These are phyloP conservation scores for Rhodocollybia butyracea DNA, from an alignment of 768 basidiomycete species.

Conservation along the genomic window DNA sequence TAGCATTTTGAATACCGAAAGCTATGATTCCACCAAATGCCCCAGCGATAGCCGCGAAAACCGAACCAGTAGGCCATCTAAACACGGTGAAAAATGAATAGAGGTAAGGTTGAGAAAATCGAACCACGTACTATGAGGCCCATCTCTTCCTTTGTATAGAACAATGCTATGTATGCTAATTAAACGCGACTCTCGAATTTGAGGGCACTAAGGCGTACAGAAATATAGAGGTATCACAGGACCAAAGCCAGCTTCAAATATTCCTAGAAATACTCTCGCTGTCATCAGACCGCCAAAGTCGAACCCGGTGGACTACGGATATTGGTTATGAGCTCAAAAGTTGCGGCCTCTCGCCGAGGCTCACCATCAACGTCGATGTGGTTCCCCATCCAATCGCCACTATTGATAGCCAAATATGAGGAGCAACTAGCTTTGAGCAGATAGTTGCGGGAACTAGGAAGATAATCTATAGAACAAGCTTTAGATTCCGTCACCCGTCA, in stretches of 20 bases:
- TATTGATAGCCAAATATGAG: conserved; percentile 62
- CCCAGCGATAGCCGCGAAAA: conserved; percentile 79
- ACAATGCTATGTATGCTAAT: conserved; percentile 48
- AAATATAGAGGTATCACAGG: conserved; percentile 78
- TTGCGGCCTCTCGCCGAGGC: neutral
- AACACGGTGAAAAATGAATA: neutral
- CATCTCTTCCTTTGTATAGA: conserved; percentile 73
- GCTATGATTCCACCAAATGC: conserved; percentile 86
- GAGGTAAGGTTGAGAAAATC: neutral
- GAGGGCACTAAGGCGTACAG: conserved; percentile 40
- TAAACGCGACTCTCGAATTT: neutral
- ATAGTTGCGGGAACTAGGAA: conserved; percentile 67
- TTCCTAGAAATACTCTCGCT: conserved; percentile 60
- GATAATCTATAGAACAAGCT: conserved; percentile 48
- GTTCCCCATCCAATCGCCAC: conserved; percentile 73
- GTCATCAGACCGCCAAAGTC: conserved; percentile 57
- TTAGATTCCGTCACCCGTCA: neutral
- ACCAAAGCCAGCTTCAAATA: conserved; percentile 78
- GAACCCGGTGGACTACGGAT: conserved; percentile 54
- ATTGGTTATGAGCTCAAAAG: neutral
- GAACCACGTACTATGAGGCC: conserved; percentile 52
- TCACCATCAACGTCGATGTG: conserved; percentile 70
- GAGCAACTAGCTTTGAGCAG: conserved; percentile 64
- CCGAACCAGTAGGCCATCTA: conserved; percentile 80
- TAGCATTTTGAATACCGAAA: conserved; percentile 68